phyloP scores from a whole-genome alignment of 2,329 filamentous ascomycete species.

The Aureobasidium sp. region DNA sequence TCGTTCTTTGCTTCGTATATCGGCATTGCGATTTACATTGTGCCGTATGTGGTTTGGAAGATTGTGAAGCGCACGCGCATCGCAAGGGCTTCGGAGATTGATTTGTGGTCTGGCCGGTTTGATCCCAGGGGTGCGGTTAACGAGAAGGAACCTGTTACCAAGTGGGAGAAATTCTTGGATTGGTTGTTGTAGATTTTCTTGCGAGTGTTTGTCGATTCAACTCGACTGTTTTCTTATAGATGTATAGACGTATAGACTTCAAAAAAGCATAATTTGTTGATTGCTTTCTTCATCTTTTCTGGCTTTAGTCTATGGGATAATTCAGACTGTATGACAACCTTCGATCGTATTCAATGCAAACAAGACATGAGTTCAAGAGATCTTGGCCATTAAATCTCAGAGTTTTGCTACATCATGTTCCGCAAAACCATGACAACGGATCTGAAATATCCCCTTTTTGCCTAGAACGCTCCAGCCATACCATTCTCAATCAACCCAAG shows the following conservation, averaged over 20 bases:
- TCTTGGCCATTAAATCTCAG: no score
- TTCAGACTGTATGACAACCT: no score
- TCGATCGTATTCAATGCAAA: no score
- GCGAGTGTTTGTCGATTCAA: neutral
- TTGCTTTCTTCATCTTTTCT: no score
- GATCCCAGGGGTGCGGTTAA: neutral
- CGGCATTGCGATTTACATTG: conserved; percentile 32
- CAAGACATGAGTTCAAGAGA: no score
- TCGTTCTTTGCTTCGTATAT: conserved; percentile 36
- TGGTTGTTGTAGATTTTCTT: conserved; percentile 7
- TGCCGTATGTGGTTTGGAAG: conserved; percentile 40
- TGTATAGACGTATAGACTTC: neutral
- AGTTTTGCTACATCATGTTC: no score
- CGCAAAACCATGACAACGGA: no score
- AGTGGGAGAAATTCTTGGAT: conserved; percentile 15
- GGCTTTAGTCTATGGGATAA: no score
- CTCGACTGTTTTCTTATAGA: neutral
- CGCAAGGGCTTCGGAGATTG: conserved; percentile 22
- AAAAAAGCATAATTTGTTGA: no score
- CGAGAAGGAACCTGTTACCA: conserved; percentile 4
- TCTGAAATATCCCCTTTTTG: no score
- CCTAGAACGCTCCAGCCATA: no score
- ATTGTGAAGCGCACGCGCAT: conserved; percentile 32
- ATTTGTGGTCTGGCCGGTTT: conserved; percentile 24
- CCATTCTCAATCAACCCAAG: no score